Evolutionary conservation across 1,139 yeast species (phyloP), one percentile per base, ranked within the genome.

Genomic region (Yamadazyma spencermartinsiae): DNA sequence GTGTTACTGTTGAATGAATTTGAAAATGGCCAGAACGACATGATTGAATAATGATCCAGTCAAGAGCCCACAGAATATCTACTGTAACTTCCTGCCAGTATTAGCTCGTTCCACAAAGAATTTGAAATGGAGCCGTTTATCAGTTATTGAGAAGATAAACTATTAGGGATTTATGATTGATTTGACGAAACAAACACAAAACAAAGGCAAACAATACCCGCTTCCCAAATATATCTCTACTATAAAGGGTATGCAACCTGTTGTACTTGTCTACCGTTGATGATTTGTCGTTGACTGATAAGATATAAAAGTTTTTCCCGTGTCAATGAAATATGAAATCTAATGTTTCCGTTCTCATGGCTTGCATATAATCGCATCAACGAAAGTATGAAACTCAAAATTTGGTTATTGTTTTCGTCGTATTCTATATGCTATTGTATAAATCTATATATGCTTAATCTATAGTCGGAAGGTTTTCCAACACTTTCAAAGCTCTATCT

Each of bases 11-110:
- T 65, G 48, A 66, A 57, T 15, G 73, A 55, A 39, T 63, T 71
- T 33, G 72, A 56, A 49, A 72, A 72, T 32, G 77, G 77, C 77
- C 77, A 72, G 48, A 72, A 72, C 32, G 77, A 72, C 77, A 72
- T 72, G 9, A 9, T 23, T 8, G 16, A 16, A 12, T 18, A 13
- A 16, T 23, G 7, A 20, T 7, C 23, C 7, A 20, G 9, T 7
- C 23, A 7, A 20, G 23, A 7, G 23, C 9, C 23, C 23, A n/a
- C n/a, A n/a, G n/a, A n/a, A n/a, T n/a, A n/a, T n/a, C n/a, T n/a
- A n/a, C n/a, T n/a, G n/a, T n/a, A n/a, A n/a, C n/a, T n/a, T n/a
- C n/a, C n/a, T n/a, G n/a, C n/a, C n/a, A n/a, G n/a, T n/a, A n/a
- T n/a, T n/a, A n/a, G n/a, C n/a, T n/a, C n/a, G n/a, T n/a, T n/a